Evolutionary conservation across 371 early-diverging fungal genomes (phyloP), one percentile per base, ranked within the genome.

Genomic region (Fennellomyces sp.): DNA sequence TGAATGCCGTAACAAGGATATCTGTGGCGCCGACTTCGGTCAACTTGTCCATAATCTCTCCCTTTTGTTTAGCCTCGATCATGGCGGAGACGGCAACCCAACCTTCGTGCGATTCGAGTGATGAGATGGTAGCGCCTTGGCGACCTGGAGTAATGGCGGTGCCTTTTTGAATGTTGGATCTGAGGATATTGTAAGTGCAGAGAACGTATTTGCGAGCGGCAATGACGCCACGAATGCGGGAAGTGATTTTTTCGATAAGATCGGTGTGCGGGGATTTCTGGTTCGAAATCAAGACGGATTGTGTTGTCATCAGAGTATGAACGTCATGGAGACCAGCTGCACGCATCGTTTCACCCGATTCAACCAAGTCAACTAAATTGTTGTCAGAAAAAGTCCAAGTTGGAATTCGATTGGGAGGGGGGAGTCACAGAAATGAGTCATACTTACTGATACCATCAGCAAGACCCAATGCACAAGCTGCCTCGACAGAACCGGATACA

Each of bases 331-430:
- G 87, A 12, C 95, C 95, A 17, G 97, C 97, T n/a, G 97, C 97
- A 58, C 93, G 88, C 97, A 98, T 98, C 4, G 97, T 97, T 68
- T 98, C 97, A 62, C 97, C 98, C 15, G 95, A 94, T 76, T 98
- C 98, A 41, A 91, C 87, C 41, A 85, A 72, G 39, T 45, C 45
- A 25, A 45, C 45, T 45, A 45, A n/a, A n/a, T 17, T 45, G 56
- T 80, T 72, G 36, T 80, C 73, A 78, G 35, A n/a, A 25, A 35
- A 19, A 25, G 10, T n/a, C n/a, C n/a, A n/a, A n/a, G n/a, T n/a
- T n/a, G n/a, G n/a, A n/a, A n/a, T n/a, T 33, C 13, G 35, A 33
- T 33, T 33, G 35, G 13, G 35, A 33, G 35, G 35, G 8, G 35
- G 6, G 35, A 33, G 8, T 8, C 6, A 33, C 6, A 42, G n/a